Evolutionary conservation across 1,284 basidiomycete genomes (phyloP), one percentile per base, ranked within the genome.

Genomic region (Golubevia pallescens): DNA sequence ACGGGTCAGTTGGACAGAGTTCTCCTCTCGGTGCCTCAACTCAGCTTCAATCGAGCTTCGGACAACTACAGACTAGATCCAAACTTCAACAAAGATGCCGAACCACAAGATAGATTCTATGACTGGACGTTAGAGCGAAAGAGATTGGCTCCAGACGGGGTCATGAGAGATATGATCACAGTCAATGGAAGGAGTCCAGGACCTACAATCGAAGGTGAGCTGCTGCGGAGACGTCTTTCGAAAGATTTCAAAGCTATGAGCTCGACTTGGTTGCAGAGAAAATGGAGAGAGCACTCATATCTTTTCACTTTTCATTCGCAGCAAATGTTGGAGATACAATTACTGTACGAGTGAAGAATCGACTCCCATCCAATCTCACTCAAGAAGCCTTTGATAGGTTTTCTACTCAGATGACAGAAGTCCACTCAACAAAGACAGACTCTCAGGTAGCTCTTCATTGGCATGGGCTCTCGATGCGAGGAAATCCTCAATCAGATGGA

Each of bases 51-150:
- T 48, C 42, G 42, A 48, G 42, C 42, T 13, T 48, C 42, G 8
- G 42, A 48, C 42, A 48, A 48, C 42, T 68, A 72, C 51, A 48
- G 42, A 48, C 42, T 48, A 48, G 42, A 48, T 48, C 42, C 42
- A 16, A 48, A 48, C 42, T 48, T 48, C 42, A 48, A 48, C 42
- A 48, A 48, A 48, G 42, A 48, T 48, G 42, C 42, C 13, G 42
- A 48, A 48, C 42, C 42, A 13, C 42, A 48, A 48, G 13, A 48
- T 16, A 48, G 42, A 48, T 48, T 48, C 42, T 48, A 48, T 16
- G 42, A 48, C 42, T 48, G 42, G 42, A 48, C 42, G 42, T 13
- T 16, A 48, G 42, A 48, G 42, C 42, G 42, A 48, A 48, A 48
- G 42, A 48, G 42, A 48, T 48, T 48, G 42, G 42, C 42, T 48